Evolutionary conservation across 805 yeast genomes (phyloP).

Genomic region (Nakazawaea anatomiae): DNA sequence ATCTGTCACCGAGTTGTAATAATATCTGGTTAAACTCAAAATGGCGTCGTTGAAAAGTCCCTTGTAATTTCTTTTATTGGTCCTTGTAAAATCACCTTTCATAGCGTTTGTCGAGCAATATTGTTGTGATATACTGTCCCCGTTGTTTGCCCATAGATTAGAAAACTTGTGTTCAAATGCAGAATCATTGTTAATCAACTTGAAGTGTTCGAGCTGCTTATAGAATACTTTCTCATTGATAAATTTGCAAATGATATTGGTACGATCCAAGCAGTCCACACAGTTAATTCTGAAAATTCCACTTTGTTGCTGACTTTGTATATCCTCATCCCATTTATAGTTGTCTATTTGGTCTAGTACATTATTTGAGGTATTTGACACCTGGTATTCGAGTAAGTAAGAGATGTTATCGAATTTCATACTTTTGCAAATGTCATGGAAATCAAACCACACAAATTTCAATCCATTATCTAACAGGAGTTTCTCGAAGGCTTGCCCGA

Average conservation of each 20-base stretch:
- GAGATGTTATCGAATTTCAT: slow-evolving; percentile 33
- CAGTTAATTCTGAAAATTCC: slow-evolving; percentile 59
- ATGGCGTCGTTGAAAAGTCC: slow-evolving; percentile 39
- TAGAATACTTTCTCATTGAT: slow-evolving; percentile 23
- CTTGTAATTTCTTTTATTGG: slow-evolving; percentile 32
- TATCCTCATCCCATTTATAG: slow-evolving; percentile 27
- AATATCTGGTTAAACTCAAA: slow-evolving; percentile 35
- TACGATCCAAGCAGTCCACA: slow-evolving; percentile 59
- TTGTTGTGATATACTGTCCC: slow-evolving; percentile 59
- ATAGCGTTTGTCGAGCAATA: slow-evolving; percentile 55
- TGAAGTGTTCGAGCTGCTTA: slow-evolving; percentile 19
- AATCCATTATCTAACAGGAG: slow-evolving; percentile 29
- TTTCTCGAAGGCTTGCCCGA: slow-evolving; percentile 34
- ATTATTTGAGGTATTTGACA: slow-evolving; percentile 12
- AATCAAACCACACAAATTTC: slow-evolving; percentile 54
- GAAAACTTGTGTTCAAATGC: slow-evolving; percentile 22
- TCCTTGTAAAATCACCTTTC: slow-evolving; percentile 41
- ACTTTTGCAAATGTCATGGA: slow-evolving; percentile 45
- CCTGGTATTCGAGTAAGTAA: slow-evolving; percentile 21
- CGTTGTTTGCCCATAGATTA: slow-evolving; percentile 61
- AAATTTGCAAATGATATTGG: slow-evolving; percentile 44
- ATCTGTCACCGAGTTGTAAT: slow-evolving; percentile 37
- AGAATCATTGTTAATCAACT: neutral
- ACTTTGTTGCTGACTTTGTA: slow-evolving; percentile 28
- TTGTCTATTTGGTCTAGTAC: slow-evolving; percentile 14